Percentiles rank a stretch among this genome's conserved stretches.
phyloP scores from a whole-genome alignment of 176 grass and related monocot species.

The Juncus inflexus region DNA sequence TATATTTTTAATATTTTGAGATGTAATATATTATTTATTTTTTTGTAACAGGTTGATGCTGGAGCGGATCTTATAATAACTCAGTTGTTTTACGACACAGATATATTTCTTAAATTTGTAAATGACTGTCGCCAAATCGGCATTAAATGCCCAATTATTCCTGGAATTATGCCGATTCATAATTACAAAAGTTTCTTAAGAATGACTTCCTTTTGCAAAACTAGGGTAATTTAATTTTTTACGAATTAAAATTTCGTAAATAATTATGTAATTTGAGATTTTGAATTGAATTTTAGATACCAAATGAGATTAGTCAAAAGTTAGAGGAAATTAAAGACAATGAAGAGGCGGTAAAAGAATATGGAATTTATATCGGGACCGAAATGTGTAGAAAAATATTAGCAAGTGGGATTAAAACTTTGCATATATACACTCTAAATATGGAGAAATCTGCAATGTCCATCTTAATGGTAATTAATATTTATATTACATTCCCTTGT shows the following conservation, averaged over 20 bases:
- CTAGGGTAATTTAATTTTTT: constrained; percentile 39
- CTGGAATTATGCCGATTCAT: constrained; percentile 94
- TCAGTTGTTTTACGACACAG: constrained; percentile 81
- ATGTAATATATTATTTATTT: neutral
- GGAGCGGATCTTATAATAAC: constrained; percentile 81
- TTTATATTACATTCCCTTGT: neutral
- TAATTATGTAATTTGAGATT: neutral
- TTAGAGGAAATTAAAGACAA: constrained; percentile 85
- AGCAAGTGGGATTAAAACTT: constrained; percentile 69
- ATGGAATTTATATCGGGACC: constrained; percentile 76
- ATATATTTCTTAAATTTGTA: constrained; percentile 89
- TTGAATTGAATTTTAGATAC: constrained; percentile 46
- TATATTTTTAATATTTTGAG: too few species aligned
- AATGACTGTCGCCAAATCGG: constrained; percentile 85
- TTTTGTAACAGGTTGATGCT: constrained; percentile 61
- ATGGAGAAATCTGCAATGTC: constrained; percentile 82
- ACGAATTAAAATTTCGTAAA: constrained; percentile 17
- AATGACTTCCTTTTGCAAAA: constrained; percentile 90
- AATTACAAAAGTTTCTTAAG: constrained; percentile 82
- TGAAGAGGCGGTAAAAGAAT: constrained; percentile 74
- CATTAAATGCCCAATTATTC: constrained; percentile 85
- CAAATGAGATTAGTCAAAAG: constrained; percentile 60
- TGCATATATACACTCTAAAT: constrained; percentile 88
- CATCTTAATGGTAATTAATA: constrained; percentile 57
- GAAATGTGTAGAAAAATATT: constrained; percentile 96